Conservation (phyloP, 805 yeast genomes). For the Lipomyces chichibuensis region DNA sequence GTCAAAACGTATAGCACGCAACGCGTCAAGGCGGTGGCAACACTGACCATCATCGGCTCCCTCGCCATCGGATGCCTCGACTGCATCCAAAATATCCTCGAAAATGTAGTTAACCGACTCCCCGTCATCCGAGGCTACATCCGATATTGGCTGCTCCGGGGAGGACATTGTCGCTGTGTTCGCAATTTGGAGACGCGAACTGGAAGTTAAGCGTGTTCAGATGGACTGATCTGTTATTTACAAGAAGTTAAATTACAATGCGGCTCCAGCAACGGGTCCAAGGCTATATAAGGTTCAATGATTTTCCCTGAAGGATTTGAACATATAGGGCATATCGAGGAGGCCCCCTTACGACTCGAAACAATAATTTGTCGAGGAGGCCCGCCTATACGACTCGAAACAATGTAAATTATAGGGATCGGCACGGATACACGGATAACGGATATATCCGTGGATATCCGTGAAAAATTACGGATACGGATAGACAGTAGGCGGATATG, state of each 20-base stretch:
- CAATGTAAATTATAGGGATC: no score
- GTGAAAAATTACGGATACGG: no score
- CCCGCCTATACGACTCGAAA: no score
- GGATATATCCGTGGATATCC: no score
- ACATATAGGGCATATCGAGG: not conserved
- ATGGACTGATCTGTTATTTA: not conserved
- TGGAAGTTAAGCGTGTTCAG: not conserved
- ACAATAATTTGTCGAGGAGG: no score
- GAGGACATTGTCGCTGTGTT: not conserved
- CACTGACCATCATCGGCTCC: not conserved
- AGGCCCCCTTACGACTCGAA: not conserved
- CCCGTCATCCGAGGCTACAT: not conserved
- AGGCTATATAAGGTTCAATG: not conserved
- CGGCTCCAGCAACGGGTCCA: not conserved
- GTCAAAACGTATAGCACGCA: not conserved
- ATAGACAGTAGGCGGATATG: no score
- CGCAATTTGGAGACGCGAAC: not conserved
- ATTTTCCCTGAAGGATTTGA: not conserved
- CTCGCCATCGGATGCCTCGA: constrained; percentile 11
- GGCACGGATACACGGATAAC: no score
- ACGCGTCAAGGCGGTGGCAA: not conserved
- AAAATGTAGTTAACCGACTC: not conserved
- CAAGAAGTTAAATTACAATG: not conserved
- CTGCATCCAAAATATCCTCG: constrained; percentile 13
- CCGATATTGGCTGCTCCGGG: not conserved